Base-by-base conservation (phyloP, 352 stramenopile species). In the Bremia lactucae region DNA sequence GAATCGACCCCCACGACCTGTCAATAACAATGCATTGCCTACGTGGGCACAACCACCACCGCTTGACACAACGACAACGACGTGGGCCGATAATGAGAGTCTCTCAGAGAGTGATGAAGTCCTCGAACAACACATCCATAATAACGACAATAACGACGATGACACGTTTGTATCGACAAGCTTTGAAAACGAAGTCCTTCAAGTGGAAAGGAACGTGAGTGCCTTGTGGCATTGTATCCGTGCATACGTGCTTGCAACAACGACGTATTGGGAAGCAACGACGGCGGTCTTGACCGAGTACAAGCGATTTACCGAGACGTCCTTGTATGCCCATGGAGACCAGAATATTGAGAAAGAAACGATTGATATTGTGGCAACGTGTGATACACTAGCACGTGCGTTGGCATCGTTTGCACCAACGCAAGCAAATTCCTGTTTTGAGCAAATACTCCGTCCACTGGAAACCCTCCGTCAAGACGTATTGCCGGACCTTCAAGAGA, bases 151-250 rank as follows among this genome's bases (percentile, higher is more conserved):
- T n/a, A 33, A 52, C 3, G 49, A 11, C 23, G 31, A 3, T 2
- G 44, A 68, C 36, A n/a, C n/a, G n/a, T n/a, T n/a, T n/a, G 50
- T 57, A 3, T 72, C 71, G 4, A 69, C 73, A 15, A 49, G 49
- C 4, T 85, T 90, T 33, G 59, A 74, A 7, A 90, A 86, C 33
- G 74, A 90, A 37, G 53, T 90, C 13, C 18, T 87, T 31, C 74
- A 90, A 45, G 68, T 65, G 0, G 77, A 90, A 44, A 67, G 74
- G 2, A 83, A 82, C 36, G 20, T 84, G 11, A 78, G 76, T 47
- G 77, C 77, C 6, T 52, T 90, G 8, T 87, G 70, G 68, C 83
- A 87, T 42, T 84, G 72, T 42, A 59, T 87, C 6, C 58, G 72
- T 19, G 63, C 71, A 6, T 81, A 81, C 31, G 56, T 66, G 39